A percentile compares a stretch with the other conserved stretches of the same genome.
Evolutionary conservation across 495 filamentous ascomycete species (phyloP).

Genomic region (Neurospora africana): DNA sequence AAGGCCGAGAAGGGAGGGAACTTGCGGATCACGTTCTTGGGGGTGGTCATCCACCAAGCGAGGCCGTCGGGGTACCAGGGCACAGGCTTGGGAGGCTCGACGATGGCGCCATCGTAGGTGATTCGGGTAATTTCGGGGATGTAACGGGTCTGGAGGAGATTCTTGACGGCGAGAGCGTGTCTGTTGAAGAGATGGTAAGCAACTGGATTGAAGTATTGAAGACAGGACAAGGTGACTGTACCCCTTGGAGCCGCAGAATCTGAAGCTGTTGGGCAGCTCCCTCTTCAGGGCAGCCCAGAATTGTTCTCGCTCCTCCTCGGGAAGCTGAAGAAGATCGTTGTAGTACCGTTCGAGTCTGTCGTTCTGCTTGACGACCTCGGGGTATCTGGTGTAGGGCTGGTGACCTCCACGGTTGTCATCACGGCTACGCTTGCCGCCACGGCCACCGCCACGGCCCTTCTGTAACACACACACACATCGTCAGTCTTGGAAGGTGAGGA

Average conservation of each 20-base stretch:
- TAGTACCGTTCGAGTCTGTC: constrained; percentile 75
- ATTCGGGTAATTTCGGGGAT: constrained; percentile 82
- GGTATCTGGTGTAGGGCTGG: constrained; percentile 36
- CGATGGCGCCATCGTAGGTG: constrained; percentile 60
- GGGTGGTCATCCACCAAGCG: constrained; percentile 93
- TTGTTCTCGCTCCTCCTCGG: constrained; percentile 57
- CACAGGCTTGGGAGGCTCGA: constrained; percentile 70
- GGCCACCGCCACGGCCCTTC: constrained; percentile 8
- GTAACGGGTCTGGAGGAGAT: constrained; percentile 74
- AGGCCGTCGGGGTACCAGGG: constrained; percentile 88
- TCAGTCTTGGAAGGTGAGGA: not conserved
- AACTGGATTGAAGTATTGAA: not conserved
- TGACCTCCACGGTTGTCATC: constrained; percentile 6
- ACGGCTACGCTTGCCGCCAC: constrained; percentile 6
- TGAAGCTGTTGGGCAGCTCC: constrained; percentile 90
- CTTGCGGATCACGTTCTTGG: constrained; percentile 83
- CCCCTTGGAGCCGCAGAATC: constrained; percentile 89
- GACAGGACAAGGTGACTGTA: constrained; percentile 20
- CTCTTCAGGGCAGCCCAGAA: constrained; percentile 75
- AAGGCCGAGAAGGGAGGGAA: constrained; percentile 89
- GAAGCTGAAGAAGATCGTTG: constrained; percentile 58
- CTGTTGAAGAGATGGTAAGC: constrained; percentile 31
- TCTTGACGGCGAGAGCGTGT: constrained; percentile 79
- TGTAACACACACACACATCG: not conserved
- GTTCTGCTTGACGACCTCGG: constrained; percentile 59